Conservation (phyloP, 1,284 basidiomycete genomes). For the Trichosporon sp. region DNA sequence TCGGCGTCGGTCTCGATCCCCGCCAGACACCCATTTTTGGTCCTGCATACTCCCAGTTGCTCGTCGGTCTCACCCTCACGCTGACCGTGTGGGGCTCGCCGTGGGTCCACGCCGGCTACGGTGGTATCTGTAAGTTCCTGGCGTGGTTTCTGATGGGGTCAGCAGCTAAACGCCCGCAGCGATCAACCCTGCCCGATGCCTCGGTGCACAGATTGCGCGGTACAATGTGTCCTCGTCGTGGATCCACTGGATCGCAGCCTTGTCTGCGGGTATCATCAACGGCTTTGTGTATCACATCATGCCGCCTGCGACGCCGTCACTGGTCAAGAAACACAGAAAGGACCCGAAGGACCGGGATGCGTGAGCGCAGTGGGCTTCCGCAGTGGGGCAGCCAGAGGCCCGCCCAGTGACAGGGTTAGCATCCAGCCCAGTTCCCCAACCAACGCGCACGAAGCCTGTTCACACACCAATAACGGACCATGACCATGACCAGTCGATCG, state of each 20-base stretch:
- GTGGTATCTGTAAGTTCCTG: conserved; percentile 18
- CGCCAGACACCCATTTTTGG: conserved; percentile 17
- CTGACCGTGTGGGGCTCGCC: conserved; percentile 11
- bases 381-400: too few relatives aligned
- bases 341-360: not conserved
- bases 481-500: too few relatives aligned
- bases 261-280: conserved; percentile 8
- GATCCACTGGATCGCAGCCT: conserved; percentile 25
- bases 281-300: conserved; percentile 13
- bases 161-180: conserved; percentile 13
- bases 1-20: conserved; percentile 25
- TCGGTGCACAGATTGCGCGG: conserved; percentile 17
- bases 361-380: not conserved
- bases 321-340: not conserved
- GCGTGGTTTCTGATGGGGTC: too few relatives aligned
- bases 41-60: conserved; percentile 5
- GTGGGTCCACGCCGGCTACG: conserved; percentile 5
- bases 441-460: too few relatives aligned
- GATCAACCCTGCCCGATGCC: conserved; percentile 22
- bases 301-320: conserved; percentile 2
- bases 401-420: too few relatives aligned
- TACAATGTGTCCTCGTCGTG: not conserved
- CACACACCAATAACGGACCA: too few relatives aligned
- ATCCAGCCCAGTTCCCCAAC: too few relatives aligned
- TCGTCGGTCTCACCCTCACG: conserved; percentile 18